These are phyloP conservation scores for Ogataea nitratoaversa DNA, from an alignment of 805 yeast genomes.

Conservation along the genomic window DNA sequence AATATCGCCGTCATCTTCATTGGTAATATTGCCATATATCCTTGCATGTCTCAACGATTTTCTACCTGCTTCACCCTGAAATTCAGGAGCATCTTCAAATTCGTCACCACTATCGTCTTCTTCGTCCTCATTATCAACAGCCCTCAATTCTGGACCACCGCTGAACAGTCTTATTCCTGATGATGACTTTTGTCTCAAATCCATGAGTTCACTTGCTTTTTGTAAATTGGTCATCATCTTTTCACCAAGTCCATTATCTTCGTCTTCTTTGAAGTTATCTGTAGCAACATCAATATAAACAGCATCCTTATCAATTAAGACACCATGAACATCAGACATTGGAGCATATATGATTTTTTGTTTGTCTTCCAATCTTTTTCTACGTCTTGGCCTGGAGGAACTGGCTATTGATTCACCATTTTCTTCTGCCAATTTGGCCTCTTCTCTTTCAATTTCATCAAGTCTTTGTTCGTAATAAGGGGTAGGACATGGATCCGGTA, in stretches of 20 bases:
- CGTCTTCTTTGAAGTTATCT: slow-evolving; percentile 26
- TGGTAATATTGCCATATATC: slow-evolving; percentile 49
- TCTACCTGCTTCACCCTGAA: slow-evolving; percentile 55
- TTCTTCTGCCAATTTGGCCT: slow-evolving; percentile 58
- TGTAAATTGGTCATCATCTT: slow-evolving; percentile 79
- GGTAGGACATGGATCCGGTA: slow-evolving; percentile 99
- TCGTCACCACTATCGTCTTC: slow-evolving; percentile 35
- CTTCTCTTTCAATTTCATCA: slow-evolving; percentile 77
- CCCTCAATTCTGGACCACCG: slow-evolving; percentile 31
- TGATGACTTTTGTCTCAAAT: slow-evolving; percentile 36
- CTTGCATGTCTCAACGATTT: slow-evolving; percentile 56
- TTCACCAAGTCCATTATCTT: slow-evolving; percentile 74
- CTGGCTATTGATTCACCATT: slow-evolving; percentile 45
- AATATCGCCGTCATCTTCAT: slow-evolving; percentile 42
- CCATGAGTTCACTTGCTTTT: slow-evolving; percentile 55
- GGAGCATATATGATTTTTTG: slow-evolving; percentile 96
- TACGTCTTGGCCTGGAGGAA: slow-evolving; percentile 50
- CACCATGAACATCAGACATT: slow-evolving; percentile 99
- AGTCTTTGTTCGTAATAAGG: slow-evolving; percentile 85
- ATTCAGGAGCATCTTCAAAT: slow-evolving; percentile 24
- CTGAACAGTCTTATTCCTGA: slow-evolving; percentile 74
- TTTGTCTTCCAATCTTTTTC: slow-evolving; percentile 89
- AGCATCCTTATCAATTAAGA: slow-evolving; percentile 93
- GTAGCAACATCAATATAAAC: slow-evolving; percentile 83
- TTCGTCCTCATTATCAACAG: slow-evolving; percentile 38